Evolutionary conservation across 345 rosid genomes (phyloP).

Genomic region (Brassica incana): DNA sequence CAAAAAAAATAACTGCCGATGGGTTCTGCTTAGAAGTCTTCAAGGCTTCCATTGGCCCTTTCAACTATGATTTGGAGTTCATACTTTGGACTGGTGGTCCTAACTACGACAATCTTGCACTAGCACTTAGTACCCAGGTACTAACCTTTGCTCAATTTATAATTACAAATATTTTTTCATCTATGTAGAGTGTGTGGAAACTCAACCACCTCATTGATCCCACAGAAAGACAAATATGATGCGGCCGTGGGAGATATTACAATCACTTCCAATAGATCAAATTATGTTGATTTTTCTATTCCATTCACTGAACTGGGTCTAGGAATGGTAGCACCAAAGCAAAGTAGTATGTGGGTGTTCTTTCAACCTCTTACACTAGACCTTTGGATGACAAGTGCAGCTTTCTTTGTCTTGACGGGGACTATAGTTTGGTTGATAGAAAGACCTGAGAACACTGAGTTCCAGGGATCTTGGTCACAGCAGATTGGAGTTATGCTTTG

Average conservation of each 20-base stretch:
- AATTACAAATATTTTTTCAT: neutral
- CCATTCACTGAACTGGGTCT: conserved; percentile 52
- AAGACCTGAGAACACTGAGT: conserved; percentile 39
- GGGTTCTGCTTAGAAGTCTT: conserved; percentile 39
- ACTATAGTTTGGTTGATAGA: conserved; percentile 57
- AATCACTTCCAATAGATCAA: conserved; percentile 40
- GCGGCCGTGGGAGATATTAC: conserved; percentile 52
- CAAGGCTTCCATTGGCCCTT: conserved; percentile 8
- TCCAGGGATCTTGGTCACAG: conserved; percentile 45
- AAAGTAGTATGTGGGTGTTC: conserved; percentile 52
- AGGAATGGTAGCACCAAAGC: conserved; percentile 44
- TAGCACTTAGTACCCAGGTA: conserved; percentile 27
- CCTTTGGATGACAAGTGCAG: conserved; percentile 51
- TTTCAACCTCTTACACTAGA: conserved; percentile 48
- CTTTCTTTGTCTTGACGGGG: conserved; percentile 47
- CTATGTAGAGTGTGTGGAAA: neutral
- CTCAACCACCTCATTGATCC: neutral
- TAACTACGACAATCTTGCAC: conserved; percentile 31
- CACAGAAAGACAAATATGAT: conserved; percentile 41
- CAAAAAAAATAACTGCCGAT: neutral
- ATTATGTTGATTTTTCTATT: conserved; percentile 48
- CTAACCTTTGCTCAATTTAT: neutral
- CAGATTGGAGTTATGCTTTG: conserved; percentile 45
- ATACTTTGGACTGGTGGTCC: conserved; percentile 24
- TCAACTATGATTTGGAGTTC: conserved; percentile 29